Base-by-base conservation (phyloP, 2,329 filamentous ascomycete species). In the Ceratocystis cubensis region DNA sequence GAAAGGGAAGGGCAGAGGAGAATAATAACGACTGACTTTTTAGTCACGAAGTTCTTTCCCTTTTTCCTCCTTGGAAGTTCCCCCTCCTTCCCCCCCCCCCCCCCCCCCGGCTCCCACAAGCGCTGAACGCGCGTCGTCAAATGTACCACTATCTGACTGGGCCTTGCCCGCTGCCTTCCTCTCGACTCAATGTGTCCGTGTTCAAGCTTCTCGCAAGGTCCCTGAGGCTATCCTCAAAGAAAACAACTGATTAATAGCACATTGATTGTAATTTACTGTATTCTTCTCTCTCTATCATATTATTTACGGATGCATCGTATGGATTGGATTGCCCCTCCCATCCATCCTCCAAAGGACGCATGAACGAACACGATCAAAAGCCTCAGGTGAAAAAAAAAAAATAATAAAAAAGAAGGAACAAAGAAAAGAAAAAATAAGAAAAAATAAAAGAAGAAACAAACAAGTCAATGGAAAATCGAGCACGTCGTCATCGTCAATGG, bases 1-100 rank as follows among this genome's bases (percentile, higher is more conserved):
- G 28, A 61, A 50, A 62, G 13, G 13, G 28, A 56, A 57, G 4
- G 57, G 61, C 48, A 59, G 61, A 13, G 22, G 66, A 64, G 66
- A 63, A 20, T 45, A 61, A 68, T 33, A 61, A 68, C 59, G 53
- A 25, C 48, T 0, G 6, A n/a, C 69, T 28, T 28, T n/a, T 57
- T 13, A 33, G 25, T 7, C 10, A 25, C 53, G 15, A 33, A 7
- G 53, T 20, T 17, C 53, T 28, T 57, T 57, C 65, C 65, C 66
- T 61, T 62, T 64, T 65, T 63, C 37, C 37, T 41, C 37, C 68
- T 48, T 64, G 53, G 7, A 50, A 25, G 20, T 25, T 7, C 20
- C 22, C 46, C 46, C 13, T 25, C 46, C 46, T 48, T 48, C 46
- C 17, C 46, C 46, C 17, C 5, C 46, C 46, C 17, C 5, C 46